Conservation (phyloP, 768 basidiomycete species). For the Tylopilus balloui region DNA sequence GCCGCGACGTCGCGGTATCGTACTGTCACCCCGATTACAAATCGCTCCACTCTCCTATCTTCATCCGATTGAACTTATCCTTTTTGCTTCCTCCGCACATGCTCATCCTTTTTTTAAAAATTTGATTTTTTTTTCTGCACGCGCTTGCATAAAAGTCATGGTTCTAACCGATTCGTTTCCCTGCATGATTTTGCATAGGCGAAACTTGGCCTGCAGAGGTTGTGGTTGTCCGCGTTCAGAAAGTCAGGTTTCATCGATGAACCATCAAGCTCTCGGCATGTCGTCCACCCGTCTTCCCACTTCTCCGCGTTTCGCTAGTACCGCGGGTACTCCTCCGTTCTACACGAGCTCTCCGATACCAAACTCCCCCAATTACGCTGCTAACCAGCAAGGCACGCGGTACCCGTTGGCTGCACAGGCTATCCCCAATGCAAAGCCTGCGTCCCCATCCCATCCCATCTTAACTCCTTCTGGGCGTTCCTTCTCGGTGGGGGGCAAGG, state of each 20-base stretch:
- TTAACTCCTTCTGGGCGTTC: conserved; percentile 81
- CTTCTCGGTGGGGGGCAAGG: conserved; percentile 71
- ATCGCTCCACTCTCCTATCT: conserved; percentile 28
- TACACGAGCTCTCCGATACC: conserved; percentile 23
- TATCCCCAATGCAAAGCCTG: conserved; percentile 29
- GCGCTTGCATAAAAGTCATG: conserved; percentile 22
- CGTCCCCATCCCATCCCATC: conserved; percentile 55
- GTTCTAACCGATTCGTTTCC: conserved; percentile 47
- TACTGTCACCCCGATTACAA: conserved; percentile 23
- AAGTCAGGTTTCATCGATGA: conserved; percentile 29
- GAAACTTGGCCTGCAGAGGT: conserved; percentile 72
- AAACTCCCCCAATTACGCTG: conserved; percentile 28
- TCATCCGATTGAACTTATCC: not conserved
- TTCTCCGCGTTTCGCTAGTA: conserved; percentile 24
- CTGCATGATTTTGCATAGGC: conserved; percentile 54
- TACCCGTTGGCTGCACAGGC: conserved; percentile 28
- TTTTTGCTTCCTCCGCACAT: conserved; percentile 6
- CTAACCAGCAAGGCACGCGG: conserved; percentile 17
- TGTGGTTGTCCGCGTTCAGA: conserved; percentile 61
- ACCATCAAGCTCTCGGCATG: conserved; percentile 28
- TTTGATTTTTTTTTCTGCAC: not conserved
- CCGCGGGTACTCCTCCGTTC: conserved; percentile 14
- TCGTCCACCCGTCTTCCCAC: conserved; percentile 21
- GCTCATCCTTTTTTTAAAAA: not conserved
- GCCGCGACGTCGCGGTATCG: conserved; percentile 8